Percentiles rank a stretch among this genome's conserved stretches.
Conservation (phyloP, 176 grass and related monocot genomes). For the Carex pumila region DNA sequence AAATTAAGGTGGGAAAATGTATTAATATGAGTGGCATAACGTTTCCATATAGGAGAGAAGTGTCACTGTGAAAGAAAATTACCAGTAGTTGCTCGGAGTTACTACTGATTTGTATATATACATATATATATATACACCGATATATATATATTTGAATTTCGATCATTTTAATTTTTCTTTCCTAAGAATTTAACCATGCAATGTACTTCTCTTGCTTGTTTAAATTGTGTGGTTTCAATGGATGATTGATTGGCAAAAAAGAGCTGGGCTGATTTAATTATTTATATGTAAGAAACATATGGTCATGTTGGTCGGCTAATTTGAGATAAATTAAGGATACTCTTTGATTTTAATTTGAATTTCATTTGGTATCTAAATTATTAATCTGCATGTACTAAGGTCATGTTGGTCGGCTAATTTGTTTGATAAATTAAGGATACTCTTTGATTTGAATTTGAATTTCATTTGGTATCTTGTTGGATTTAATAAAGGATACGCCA, state of each 20-base stretch:
- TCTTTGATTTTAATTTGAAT: neutral
- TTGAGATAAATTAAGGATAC: neutral
- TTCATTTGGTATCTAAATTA: neutral
- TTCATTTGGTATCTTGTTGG: neutral
- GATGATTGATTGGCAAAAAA: neutral
- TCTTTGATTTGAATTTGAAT: neutral
- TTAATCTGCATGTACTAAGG: neutral
- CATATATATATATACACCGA: neutral
- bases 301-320: neutral
- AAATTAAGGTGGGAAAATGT: neutral
- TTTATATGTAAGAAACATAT: neutral
- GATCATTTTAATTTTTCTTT: neutral
- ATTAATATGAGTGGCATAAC: neutral
- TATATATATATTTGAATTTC: neutral
- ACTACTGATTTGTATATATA: neutral
- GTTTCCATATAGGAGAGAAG: neutral
- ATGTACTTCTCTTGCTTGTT: neutral
- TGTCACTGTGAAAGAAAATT: constrained; percentile 1
- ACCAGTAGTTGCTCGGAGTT: neutral
- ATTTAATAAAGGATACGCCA: too few relatives aligned
- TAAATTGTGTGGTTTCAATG: neutral
- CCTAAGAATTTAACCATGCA: neutral
- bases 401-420: neutral
- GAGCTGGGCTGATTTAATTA: neutral
- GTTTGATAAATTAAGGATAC: neutral